Conservation (phyloP, 495 filamentous ascomycete genomes). For the Aspergillus incahuasiensis region DNA sequence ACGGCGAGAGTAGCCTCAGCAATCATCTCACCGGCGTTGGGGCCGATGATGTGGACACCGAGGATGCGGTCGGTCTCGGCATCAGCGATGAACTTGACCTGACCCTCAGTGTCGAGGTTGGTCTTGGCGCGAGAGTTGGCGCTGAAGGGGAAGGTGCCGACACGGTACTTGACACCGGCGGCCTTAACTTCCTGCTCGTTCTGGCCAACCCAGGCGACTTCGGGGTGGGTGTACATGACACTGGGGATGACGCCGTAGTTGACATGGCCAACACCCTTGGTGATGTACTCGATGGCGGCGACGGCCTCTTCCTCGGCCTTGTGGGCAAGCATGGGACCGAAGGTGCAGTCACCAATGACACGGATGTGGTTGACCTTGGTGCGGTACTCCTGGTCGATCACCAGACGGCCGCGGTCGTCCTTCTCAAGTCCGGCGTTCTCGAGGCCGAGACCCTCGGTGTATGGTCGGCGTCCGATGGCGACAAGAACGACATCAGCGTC, state of each 20-base stretch:
- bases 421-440: slow-evolving; percentile 94
- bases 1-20: slow-evolving; percentile 92
- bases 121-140: slow-evolving; percentile 98
- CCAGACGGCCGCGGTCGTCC: slow-evolving; percentile 86
- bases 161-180: slow-evolving; percentile 80
- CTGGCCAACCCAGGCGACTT: slow-evolving; percentile 98
- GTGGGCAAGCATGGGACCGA: slow-evolving; percentile 98
- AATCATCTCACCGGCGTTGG: slow-evolving; percentile 98
- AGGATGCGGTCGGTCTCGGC: slow-evolving; percentile 94
- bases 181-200: slow-evolving; percentile 95
- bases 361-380: slow-evolving; percentile 96
- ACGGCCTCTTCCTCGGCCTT: slow-evolving; percentile 99
- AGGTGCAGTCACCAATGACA: slow-evolving; percentile 92
- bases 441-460: slow-evolving; percentile 83
- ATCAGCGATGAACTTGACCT: slow-evolving; percentile 96
- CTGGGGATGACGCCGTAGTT: slow-evolving; percentile 98
- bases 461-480: slow-evolving; percentile 92
- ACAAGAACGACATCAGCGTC: slow-evolving; percentile 96
- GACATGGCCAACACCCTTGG: slow-evolving; percentile 94
- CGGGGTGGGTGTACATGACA: slow-evolving; percentile 99
- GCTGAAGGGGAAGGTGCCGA: slow-evolving; percentile 92
- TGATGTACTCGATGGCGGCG: slow-evolving; percentile 91
- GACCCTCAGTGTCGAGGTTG: slow-evolving; percentile 92
- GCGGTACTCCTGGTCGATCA: slow-evolving; percentile 98
- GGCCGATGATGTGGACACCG: slow-evolving; percentile 92